Conservation (phyloP, 345 rosid species). For the Lagerstroemia speciosa region DNA sequence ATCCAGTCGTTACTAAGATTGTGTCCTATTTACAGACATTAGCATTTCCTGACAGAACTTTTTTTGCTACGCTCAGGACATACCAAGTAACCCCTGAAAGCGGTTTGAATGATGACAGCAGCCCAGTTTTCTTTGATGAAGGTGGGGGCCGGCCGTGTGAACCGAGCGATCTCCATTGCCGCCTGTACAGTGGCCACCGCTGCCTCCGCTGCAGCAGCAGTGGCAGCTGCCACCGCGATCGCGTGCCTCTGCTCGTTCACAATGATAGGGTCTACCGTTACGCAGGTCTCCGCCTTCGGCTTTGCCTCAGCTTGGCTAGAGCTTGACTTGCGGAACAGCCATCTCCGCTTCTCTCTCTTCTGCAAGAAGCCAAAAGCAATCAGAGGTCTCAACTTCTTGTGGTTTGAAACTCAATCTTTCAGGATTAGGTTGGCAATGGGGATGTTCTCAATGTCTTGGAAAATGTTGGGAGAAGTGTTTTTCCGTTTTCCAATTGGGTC, state of each 20-base stretch:
- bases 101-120: slow-evolving; percentile 66
- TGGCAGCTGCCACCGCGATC: slow-evolving; percentile 48
- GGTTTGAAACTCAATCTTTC: background rate
- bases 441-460: background rate
- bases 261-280: slow-evolving; percentile 13
- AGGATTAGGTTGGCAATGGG: background rate
- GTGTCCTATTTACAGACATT: too few species aligned
- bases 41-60: too few species aligned
- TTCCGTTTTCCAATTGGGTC: background rate
- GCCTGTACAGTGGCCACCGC: slow-evolving; percentile 55
- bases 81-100: slow-evolving; percentile 85
- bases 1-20: too few species aligned
- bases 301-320: slow-evolving; percentile 14
- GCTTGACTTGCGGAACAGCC: slow-evolving; percentile 49
- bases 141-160: slow-evolving; percentile 29
- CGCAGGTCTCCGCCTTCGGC: slow-evolving; percentile 29
- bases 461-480: background rate
- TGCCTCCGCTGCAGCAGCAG: slow-evolving; percentile 58
- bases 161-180: slow-evolving; percentile 49
- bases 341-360: slow-evolving; percentile 75
- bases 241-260: slow-evolving; percentile 42
- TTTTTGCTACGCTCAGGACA: background rate
- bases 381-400: background rate
- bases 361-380: slow-evolving; percentile 10
- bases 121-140: slow-evolving; percentile 54